Percentiles rank a stretch among this genome's conserved stretches.
These are phyloP conservation scores for Peziza echinospora DNA, from an alignment of 495 filamentous ascomycete genomes.

Conservation along the genomic window DNA sequence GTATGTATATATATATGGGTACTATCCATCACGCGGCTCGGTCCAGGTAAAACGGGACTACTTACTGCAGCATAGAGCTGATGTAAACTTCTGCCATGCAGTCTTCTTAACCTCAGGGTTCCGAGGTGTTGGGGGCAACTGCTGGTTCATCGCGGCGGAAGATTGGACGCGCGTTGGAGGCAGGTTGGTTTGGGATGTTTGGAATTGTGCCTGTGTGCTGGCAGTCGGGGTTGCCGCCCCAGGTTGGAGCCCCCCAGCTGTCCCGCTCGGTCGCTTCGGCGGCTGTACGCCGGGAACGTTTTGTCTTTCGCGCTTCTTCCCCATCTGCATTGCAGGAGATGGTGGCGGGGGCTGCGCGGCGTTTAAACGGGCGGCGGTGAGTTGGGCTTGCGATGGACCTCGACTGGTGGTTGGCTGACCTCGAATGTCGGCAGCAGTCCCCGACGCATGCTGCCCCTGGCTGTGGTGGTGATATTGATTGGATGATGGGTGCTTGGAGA, in stretches of 20 bases:
- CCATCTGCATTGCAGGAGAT: constrained; percentile 60
- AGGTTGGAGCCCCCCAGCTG: constrained; percentile 42
- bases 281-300: constrained; percentile 49
- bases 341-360: constrained; percentile 79
- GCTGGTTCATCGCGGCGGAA: constrained; percentile 10
- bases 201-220: constrained; percentile 76
- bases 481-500: constrained; percentile 56
- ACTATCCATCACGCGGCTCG: too few species aligned
- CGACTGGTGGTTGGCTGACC: constrained; percentile 29
- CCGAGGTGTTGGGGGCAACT: constrained; percentile 8
- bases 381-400: constrained; percentile 9
- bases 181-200: constrained; percentile 70
- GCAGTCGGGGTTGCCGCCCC: constrained; percentile 49
- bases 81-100: constrained; percentile 12
- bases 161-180: constrained; percentile 24
- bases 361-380: constrained; percentile 89
- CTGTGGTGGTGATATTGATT: constrained; percentile 53
- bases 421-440: constrained; percentile 35
- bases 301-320: constrained; percentile 61
- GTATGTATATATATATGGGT: too few species aligned
- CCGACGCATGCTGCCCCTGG: constrained; percentile 57
- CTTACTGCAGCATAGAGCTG: constrained; percentile 18
- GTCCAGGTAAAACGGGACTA: too few species aligned
- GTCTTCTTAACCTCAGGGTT: constrained; percentile 14
- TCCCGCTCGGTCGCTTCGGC: constrained; percentile 51